Conservation (phyloP, 352 stramenopile species). For the Globisporangium barbulae region DNA sequence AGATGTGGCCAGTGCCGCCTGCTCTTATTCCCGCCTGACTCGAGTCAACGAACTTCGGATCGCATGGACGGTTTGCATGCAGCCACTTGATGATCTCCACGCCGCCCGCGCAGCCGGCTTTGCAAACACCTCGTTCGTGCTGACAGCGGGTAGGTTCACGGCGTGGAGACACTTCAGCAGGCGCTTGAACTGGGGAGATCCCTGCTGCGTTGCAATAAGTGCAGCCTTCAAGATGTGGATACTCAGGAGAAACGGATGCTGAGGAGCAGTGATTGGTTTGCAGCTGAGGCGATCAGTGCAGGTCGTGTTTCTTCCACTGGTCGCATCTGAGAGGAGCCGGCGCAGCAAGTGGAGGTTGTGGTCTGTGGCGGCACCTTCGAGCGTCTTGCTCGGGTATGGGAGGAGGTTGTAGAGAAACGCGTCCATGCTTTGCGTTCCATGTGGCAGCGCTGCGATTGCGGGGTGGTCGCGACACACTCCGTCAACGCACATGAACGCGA, state of each 20-base stretch:
- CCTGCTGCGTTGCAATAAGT: neutral
- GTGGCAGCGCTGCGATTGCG: no score
- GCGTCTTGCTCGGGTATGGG: no score
- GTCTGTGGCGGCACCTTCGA: no score
- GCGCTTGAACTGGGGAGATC: neutral
- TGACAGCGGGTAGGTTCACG: neutral
- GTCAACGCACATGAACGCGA: no score
- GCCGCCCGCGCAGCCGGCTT: neutral
- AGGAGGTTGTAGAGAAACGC: no score
- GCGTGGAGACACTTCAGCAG: neutral
- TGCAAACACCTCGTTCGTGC: neutral
- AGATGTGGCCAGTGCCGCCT: slow-evolving; percentile 21
- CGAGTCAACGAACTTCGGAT: neutral
- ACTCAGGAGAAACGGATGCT: neutral
- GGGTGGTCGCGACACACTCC: no score
- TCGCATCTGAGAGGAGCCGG: neutral
- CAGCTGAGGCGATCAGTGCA: neutral
- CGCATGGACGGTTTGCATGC: neutral
- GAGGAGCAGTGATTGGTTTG: no score
- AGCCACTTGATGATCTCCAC: neutral
- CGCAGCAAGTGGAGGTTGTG: no score
- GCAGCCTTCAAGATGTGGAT: neutral
- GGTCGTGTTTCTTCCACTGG: neutral
- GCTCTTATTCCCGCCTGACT: neutral
- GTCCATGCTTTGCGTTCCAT: no score